Base-by-base conservation (phyloP, 2,329 filamentous ascomycete genomes). In the Chrysosporium keratinophilum region DNA sequence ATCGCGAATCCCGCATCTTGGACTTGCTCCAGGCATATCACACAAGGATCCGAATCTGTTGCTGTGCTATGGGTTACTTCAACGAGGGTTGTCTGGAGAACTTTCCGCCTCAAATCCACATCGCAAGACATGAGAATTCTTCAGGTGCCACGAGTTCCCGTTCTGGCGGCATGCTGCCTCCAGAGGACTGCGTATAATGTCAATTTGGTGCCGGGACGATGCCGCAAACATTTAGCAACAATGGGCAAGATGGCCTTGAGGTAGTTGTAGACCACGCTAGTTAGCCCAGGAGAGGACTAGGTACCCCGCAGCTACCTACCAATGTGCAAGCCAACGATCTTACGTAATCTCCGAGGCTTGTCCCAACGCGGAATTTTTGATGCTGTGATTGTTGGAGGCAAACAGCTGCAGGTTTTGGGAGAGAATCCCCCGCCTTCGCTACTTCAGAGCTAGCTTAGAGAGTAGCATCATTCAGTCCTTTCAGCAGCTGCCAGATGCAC, bases 1-100 rank as follows among this genome's bases (percentile, higher is more conserved):
- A 78, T 72, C 6, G 87, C 80, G 49, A 84, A 75, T 58, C 86
- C 88, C 50, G 80, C 72, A 62, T 93, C 87, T 9, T 81, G 80
- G 63, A 95, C 76, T 51, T 72, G 65, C 54, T 91, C 86, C 57
- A 96, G 81, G 68, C 90, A 97, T 68, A 97, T 93, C 58, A 94
- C 88, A 68, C 90, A 96, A 63, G 78, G 81, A 58, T 78, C 72
- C 50, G 66, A 63, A 56, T 66, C 63, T 39, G 54, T 59, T 47
- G 63, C 61, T 20, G 65, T 57, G 42, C 68, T 59, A 34, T 63
- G 56, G n/a, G 62, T 63, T 57, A 75, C 71, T 63, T 76, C 72
- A n/a, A 64, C 57, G 4, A 76, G 65, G 0, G 73, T 75, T 34
- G 66, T 69, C 47, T 72, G 69, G 43, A 75, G 65, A 23, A 76